Conservation (phyloP, 176 grass and related monocot species). For the Saccharum spontaneum region DNA sequence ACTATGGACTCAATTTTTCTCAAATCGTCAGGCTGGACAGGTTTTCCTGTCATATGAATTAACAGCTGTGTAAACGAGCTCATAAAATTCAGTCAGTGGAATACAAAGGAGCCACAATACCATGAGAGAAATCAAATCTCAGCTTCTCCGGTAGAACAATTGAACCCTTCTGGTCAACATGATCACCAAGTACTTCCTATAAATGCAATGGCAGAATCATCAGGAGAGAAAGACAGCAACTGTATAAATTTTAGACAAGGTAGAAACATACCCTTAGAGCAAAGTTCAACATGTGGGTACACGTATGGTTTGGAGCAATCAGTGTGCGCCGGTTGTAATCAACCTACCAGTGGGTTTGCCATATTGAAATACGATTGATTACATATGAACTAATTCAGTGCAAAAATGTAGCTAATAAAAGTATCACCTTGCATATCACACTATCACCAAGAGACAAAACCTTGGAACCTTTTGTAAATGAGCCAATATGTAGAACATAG, state of each 20-base stretch:
- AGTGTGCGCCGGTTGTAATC: slow-evolving; percentile 69
- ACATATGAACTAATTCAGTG: background rate
- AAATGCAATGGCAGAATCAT: slow-evolving; percentile 16
- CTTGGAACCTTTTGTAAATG: slow-evolving; percentile 46
- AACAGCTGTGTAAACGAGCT: slow-evolving; percentile 7
- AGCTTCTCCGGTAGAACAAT: slow-evolving; percentile 97
- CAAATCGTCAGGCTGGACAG: slow-evolving; percentile 81
- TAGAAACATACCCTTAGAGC: slow-evolving; percentile 72
- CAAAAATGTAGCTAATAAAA: slow-evolving; percentile 2
- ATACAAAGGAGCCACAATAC: slow-evolving; percentile 46
- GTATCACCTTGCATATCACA: slow-evolving; percentile 75
- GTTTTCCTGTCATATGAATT: slow-evolving; percentile 75
- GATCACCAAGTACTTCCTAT: slow-evolving; percentile 96
- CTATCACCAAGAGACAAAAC: slow-evolving; percentile 65
- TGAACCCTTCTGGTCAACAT: slow-evolving; percentile 98
- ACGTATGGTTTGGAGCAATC: slow-evolving; percentile 97
- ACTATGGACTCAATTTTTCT: slow-evolving; percentile 95
- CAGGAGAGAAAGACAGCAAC: slow-evolving; percentile 1
- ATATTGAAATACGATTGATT: slow-evolving; percentile 20
- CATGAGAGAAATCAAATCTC: slow-evolving; percentile 98
- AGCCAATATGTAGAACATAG: slow-evolving; percentile 87
- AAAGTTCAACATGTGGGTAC: slow-evolving; percentile 99
- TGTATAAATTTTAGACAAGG: slow-evolving; percentile 12
- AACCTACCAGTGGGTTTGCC: slow-evolving; percentile 57
- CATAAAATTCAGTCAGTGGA: background rate